These are phyloP conservation scores for Colletotrichum zoysiae DNA, from an alignment of 2,329 filamentous ascomycete genomes.

Conservation along the genomic window DNA sequence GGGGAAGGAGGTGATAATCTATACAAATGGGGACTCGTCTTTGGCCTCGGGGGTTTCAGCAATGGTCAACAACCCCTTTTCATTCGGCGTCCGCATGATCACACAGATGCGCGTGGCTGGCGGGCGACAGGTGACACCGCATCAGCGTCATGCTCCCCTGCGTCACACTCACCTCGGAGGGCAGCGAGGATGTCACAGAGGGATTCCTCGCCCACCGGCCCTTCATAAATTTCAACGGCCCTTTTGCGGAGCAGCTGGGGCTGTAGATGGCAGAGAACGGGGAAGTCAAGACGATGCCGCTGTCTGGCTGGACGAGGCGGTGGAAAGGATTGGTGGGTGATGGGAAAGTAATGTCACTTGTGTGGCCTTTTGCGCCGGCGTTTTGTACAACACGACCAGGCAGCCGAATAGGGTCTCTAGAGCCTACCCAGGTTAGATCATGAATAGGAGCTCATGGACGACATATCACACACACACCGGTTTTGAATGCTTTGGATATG, in stretches of 20 bases:
- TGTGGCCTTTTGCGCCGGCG: neutral
- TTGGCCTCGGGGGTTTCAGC: slow-evolving; percentile 49
- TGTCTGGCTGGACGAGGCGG: slow-evolving; percentile 59
- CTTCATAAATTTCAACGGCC: slow-evolving; percentile 52
- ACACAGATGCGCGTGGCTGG: slow-evolving; percentile 47
- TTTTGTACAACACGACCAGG: neutral
- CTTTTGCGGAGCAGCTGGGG: slow-evolving; percentile 58
- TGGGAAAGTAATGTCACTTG: too few species aligned
- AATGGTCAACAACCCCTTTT: slow-evolving; percentile 51
- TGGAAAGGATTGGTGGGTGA: slow-evolving; percentile 14
- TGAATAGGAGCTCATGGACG: neutral
- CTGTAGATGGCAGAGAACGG: slow-evolving; percentile 58
- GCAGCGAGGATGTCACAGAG: slow-evolving; percentile 53
- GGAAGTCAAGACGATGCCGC: slow-evolving; percentile 56
- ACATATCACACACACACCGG: neutral
- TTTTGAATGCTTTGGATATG: neutral
- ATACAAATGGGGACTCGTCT: slow-evolving; percentile 60
- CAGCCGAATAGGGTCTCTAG: neutral
- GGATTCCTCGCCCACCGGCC: slow-evolving; percentile 58
- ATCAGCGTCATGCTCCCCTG: slow-evolving; percentile 46
- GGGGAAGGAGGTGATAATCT: slow-evolving; percentile 60
- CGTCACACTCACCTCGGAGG: slow-evolving; percentile 55
- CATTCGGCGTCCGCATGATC: slow-evolving; percentile 53
- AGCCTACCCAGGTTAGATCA: neutral
- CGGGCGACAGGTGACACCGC: neutral